A percentile compares a stretch with the other conserved stretches of the same genome.
phyloP scores from a whole-genome alignment of 306 rosid genomes.

The Lathyrus aphaca region DNA sequence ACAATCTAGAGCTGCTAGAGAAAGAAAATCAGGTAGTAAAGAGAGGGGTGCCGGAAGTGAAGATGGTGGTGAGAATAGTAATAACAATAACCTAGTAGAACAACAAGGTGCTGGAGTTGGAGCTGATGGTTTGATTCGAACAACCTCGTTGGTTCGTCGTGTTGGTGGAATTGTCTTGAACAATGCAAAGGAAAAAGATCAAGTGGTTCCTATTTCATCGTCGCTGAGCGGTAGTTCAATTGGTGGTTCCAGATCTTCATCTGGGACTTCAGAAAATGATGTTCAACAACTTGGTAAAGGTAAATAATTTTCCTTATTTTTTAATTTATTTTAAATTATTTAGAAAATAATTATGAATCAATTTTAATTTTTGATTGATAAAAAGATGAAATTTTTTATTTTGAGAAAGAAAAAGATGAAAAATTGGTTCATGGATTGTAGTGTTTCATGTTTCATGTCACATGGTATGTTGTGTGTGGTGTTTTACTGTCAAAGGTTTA shows the following conservation, averaged over 20 bases:
- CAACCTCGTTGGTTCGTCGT: constrained; percentile 37
- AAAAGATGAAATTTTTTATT: background rate
- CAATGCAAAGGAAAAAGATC: constrained; percentile 19
- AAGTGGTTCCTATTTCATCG: constrained; percentile 39
- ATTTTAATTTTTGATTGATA: background rate
- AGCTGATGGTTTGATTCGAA: constrained; percentile 36
- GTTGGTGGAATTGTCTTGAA: constrained; percentile 43
- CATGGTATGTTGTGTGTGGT: background rate
- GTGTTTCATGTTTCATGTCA: constrained; percentile 1
- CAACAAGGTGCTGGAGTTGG: constrained; percentile 42
- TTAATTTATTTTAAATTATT: no score
- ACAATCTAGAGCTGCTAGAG: constrained; percentile 50
- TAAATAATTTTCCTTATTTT: constrained; percentile 2
- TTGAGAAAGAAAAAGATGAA: background rate
- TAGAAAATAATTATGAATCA: no score
- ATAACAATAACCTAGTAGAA: constrained; percentile 32
- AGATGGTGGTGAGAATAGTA: constrained; percentile 15
- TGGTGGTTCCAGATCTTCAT: constrained; percentile 46
- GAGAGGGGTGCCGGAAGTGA: constrained; percentile 43
- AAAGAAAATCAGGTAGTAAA: constrained; percentile 28
- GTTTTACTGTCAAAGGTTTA: constrained; percentile 1
- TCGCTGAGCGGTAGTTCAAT: constrained; percentile 35
- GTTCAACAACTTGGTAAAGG: constrained; percentile 53
- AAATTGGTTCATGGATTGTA: background rate
- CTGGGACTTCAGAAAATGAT: constrained; percentile 57